Base-by-base conservation (phyloP, 2,329 filamentous ascomycete species). In the Cadophora sp. region DNA sequence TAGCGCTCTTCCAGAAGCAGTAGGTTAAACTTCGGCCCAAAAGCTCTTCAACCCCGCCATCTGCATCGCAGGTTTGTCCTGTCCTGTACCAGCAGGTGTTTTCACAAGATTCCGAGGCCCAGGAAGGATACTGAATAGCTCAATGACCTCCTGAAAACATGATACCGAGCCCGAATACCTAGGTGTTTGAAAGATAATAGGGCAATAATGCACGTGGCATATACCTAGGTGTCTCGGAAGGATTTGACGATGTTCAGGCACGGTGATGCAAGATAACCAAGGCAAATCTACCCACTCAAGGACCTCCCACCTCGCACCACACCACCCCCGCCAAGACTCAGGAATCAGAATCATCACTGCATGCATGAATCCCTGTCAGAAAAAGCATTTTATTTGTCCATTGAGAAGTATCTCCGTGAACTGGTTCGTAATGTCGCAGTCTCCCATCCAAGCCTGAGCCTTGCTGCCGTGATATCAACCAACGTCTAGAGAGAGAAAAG, bases 401-500 rank as follows among this genome's bases (percentile, higher is more conserved):
- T 33, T 36, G 30, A 61, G 47, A 36, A 47, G 22, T 43, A 53
- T 62, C 33, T 20, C 33, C 13, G 48, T 45, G 41, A 41, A 51
- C 48, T 63, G 61, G 24, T 53, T 55, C 50, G 48, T 56, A 55
- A 63, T 55, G 18, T 20, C 20, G 27, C 56, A 58, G 36, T 48
- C 62, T 50, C n/a, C 50, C 53, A 59, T 50, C 65, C 56, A 53
- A 69, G 61, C 68, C 65, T 68, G 64, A 68, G 67, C 69, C 41
- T 61, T 39, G 59, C 63, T 67, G 63, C 64, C 56, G 53, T 66
- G 33, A 51, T 65, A 48, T 70, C n/a, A 22, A 47, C 18, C 65
- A 65, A 67, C 36, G 55, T 55, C 68, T 66, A 67, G 50, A 66
- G 39, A 60, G 65, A 51, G 59, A 55, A 22, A 8, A 30, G 6